Base-by-base conservation (phyloP, 2,329 filamentous ascomycete species). In the Verticillium dahliae region DNA sequence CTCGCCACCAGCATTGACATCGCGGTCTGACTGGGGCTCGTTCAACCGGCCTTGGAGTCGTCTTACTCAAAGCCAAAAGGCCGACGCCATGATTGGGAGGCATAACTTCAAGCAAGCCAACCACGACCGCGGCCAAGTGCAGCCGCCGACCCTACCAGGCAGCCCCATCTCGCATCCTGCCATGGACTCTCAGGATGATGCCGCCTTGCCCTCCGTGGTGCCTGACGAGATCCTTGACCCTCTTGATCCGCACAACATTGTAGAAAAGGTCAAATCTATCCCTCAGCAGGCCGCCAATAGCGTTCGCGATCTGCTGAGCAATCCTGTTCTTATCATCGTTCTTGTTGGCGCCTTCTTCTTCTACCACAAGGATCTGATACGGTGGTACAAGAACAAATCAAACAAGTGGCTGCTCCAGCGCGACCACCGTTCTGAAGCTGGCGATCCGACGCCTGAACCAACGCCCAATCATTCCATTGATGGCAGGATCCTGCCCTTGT, bases 1-100 rank as follows among this genome's bases (percentile, higher is more conserved):
- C 60, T 88, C 82, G 0, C 81, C 82, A 0, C 65, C 71, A 2
- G 84, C 78, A 27, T 76, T 74, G 65, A 77, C 80, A 54, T 77
- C 77, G 66, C 74, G 69, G 13, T 70, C 73, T 7, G 78, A 78
- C 34, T 87, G 80, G 74, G 78, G 79, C 71, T 76, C 84, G n/a
- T 70, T 73, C 37, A 71, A 69, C 4, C 70, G 73, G 10, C 71
- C 73, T 2, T 76, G 73, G 72, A 75, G 81, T 54, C 75, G 73
- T 15, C 67, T 78, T 52, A 73, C 69, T 55, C 69, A 74, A 58
- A 72, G 74, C 1, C 83, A 86, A 66, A 76, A 89, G 11, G 81
- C 82, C 11, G 81, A 85, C 61, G 86, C 81, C 1, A 76, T 94
- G 61, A 82, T 90, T 9, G 90, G 90, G n/a, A 89, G 88, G 1